These are phyloP conservation scores for Amphicarpaea edgeworthii DNA, from an alignment of 306 rosid genomes.

Conservation along the genomic window DNA sequence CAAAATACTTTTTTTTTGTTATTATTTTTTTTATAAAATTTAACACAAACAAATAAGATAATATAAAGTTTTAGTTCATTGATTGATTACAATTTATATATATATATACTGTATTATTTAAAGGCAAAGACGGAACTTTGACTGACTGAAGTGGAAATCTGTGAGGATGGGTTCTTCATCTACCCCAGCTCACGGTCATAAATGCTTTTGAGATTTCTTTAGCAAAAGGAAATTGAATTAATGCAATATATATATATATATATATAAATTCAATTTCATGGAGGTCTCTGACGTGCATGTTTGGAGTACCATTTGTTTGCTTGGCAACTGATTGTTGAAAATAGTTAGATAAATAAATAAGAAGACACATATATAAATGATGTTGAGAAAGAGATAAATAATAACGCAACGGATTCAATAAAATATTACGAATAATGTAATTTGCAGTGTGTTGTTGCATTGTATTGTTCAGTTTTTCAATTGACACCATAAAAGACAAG, in stretches of 20 bases:
- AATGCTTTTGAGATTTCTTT: conserved; percentile 15
- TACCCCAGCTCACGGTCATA: conserved; percentile 5
- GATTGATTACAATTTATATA: too few species aligned
- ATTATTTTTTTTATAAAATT: too few species aligned
- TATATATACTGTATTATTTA: not conserved
- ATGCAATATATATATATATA: too few species aligned
- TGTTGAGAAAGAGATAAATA: conserved; percentile 6
- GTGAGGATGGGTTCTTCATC: not conserved
- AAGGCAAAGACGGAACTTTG: not conserved
- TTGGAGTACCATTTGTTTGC: not conserved
- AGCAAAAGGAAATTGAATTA: not conserved
- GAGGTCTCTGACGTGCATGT: not conserved
- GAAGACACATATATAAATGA: not conserved
- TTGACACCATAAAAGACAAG: not conserved
- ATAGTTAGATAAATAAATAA: not conserved
- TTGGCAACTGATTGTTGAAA: not conserved
- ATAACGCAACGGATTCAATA: not conserved
- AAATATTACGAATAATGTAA: not conserved
- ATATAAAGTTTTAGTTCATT: too few species aligned
- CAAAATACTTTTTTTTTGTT: too few species aligned
- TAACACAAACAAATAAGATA: too few species aligned
- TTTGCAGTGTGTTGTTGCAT: not conserved
- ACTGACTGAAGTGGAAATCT: not conserved
- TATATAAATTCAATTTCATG: not conserved
- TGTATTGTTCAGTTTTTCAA: not conserved